These are phyloP conservation scores for Penicillium atrosanguineum DNA, from an alignment of 495 filamentous ascomycete genomes.

Conservation along the genomic window DNA sequence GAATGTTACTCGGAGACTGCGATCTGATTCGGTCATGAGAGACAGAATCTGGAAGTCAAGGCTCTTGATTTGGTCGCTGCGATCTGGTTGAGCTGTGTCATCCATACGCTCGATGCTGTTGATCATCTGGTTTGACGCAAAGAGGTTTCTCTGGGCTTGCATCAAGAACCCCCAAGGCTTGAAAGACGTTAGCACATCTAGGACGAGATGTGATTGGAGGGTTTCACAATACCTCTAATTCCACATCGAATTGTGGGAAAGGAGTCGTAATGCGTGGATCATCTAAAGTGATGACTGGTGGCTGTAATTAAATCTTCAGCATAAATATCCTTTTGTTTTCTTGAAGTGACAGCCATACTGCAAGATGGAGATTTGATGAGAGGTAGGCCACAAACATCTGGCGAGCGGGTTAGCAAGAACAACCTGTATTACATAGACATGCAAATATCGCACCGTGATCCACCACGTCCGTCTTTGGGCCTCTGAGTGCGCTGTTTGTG, in stretches of 20 bases:
- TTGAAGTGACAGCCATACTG: conserved; percentile 12
- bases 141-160: conserved; percentile 45
- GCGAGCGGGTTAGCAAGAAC: conserved; percentile 37
- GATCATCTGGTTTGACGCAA: conserved; percentile 35
- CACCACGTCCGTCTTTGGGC: conserved; percentile 51
- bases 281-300: conserved; percentile 42
- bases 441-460: conserved; percentile 42
- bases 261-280: conserved; percentile 47
- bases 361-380: conserved; percentile 14
- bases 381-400: conserved; percentile 20
- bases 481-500: conserved; percentile 40
- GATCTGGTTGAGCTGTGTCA: conserved; percentile 1
- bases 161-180: conserved; percentile 46
- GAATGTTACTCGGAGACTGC: conserved; percentile 10
- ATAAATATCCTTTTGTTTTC: not conserved
- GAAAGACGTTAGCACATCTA: not conserved
- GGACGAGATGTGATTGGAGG: not conserved
- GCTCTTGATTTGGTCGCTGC: conserved; percentile 12
- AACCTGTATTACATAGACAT: conserved; percentile 19
- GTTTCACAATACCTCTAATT: conserved; percentile 36
- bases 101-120: conserved; percentile 16
- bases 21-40: conserved; percentile 17
- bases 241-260: conserved; percentile 40
- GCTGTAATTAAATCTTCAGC: conserved; percentile 19
- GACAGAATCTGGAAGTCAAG: conserved; percentile 9